These are phyloP conservation scores for Neopestalotiopsis clavispora DNA, from an alignment of 2,329 filamentous ascomycete species.

Conservation along the genomic window DNA sequence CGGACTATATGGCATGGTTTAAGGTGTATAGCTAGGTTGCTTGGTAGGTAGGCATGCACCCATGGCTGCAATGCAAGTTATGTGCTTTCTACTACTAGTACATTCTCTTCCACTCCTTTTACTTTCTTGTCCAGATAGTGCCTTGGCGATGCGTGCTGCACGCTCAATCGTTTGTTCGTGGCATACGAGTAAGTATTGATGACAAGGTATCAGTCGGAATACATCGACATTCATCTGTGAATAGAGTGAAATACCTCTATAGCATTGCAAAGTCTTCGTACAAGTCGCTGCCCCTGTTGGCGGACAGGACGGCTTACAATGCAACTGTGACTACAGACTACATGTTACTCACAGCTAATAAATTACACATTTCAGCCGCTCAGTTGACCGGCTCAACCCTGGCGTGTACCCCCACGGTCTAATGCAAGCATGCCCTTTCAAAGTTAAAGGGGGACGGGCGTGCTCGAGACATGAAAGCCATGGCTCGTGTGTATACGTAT, in stretches of 20 bases:
- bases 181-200: background rate
- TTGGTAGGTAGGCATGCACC: background rate
- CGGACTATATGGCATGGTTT: constrained; percentile 1
- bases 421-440: background rate
- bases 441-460: background rate
- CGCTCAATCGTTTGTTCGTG: background rate
- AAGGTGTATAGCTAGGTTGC: background rate
- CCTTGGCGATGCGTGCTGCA: background rate
- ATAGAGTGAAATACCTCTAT: too few relatives aligned
- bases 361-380: background rate
- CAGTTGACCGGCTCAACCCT: background rate
- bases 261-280: too few relatives aligned
- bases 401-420: background rate
- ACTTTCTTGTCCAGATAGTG: background rate
- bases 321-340: background rate
- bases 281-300: too few relatives aligned
- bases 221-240: too few relatives aligned
- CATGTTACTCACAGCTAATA: background rate
- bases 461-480: background rate
- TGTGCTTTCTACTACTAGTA: background rate
- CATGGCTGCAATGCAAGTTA: background rate
- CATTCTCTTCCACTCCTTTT: background rate
- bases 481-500: background rate
- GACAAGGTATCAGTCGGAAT: background rate
- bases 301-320: too few relatives aligned